Base-by-base conservation (phyloP, 805 yeast species). In the Yamadazyma nakazawae region DNA sequence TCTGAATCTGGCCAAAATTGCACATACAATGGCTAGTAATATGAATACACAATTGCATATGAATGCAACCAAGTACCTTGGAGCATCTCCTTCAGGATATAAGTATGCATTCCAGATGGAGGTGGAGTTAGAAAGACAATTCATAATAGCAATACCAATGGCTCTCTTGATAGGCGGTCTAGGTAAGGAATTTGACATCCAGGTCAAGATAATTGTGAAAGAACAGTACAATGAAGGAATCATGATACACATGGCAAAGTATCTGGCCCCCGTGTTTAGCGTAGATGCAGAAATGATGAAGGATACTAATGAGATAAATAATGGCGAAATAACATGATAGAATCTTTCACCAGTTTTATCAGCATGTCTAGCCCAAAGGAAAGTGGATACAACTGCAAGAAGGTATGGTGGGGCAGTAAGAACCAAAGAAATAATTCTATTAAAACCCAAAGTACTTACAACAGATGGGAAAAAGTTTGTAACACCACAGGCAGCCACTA, bases 381-480 rank as follows among this genome's bases (percentile, higher is more conserved):
- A 78, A 1, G 84, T 78, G 9, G 70, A 61, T 12, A 75, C 60
- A 2, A 77, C 81, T 0, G 82, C 80, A 43, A 78, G 53, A 39
- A 75, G 58, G 57, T 79, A 81, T 10, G 84, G 84, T 19, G 84
- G 85, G 18, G 79, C 83, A 8, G 85, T 79, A 46, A 81, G 66
- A 51, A 79, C 75, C 41, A 80, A 68, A 3, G 85, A 79, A 39
- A 75, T 67, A 34, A 78, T 68, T 40, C 71, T 66, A 55, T 62
- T 60, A 53, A 78, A 82, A 37, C 79, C 74, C 50, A 82, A 67
- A 12, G 85, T 79, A 47, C 69, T 57, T 14, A 82, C 84, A 24
- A 82, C 79, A 0, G 84, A 71, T 24, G 85, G 85, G 68, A 79
- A 81, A 58, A 78, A 80, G 57, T 79, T 75, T 16, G 82, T 77